phyloP scores from a whole-genome alignment of 352 stramenopile genomes.

The Globisporangium splendens region DNA sequence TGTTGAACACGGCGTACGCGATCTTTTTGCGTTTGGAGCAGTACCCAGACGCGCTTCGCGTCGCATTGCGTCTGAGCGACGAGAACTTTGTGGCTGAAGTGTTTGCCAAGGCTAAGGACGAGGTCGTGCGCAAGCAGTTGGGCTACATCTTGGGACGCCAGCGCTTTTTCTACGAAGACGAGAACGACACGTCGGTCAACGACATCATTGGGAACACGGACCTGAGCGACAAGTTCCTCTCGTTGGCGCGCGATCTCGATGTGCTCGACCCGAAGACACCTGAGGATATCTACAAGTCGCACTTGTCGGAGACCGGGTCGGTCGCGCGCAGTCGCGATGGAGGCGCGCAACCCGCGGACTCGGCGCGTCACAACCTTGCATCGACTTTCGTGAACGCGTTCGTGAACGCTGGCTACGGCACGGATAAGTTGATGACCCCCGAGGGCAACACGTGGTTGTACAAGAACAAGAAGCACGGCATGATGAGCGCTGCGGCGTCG shows the following conservation, averaged over 20 bases:
- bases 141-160: slow-evolving; percentile 95
- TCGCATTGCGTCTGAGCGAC: slow-evolving; percentile 93
- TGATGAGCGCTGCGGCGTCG: slow-evolving; percentile 97
- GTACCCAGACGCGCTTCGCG: slow-evolving; percentile 94
- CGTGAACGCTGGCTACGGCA: slow-evolving; percentile 98
- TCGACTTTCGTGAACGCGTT: slow-evolving; percentile 99
- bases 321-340: slow-evolving; percentile 69
- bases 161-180: slow-evolving; percentile 93
- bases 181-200: slow-evolving; percentile 88
- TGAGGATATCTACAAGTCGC: slow-evolving; percentile 99
- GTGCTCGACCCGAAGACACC: slow-evolving; percentile 96
- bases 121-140: slow-evolving; percentile 87
- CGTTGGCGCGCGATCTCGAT: slow-evolving; percentile 96
- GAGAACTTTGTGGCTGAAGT: slow-evolving; percentile 73
- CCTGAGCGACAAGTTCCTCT: slow-evolving; percentile 95
- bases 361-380: slow-evolving; percentile 96
- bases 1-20: slow-evolving; percentile 91
- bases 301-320: slow-evolving; percentile 95
- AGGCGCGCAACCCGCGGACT: slow-evolving; percentile 89
- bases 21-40: slow-evolving; percentile 94
- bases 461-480: slow-evolving; percentile 99
- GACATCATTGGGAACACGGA: slow-evolving; percentile 97
- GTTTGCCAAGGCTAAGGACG: slow-evolving; percentile 74
- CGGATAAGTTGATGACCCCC: slow-evolving; percentile 94
- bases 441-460: slow-evolving; percentile 98